These are phyloP conservation scores for Leccinum uliginosum DNA, from an alignment of 768 basidiomycete species.

Conservation along the genomic window DNA sequence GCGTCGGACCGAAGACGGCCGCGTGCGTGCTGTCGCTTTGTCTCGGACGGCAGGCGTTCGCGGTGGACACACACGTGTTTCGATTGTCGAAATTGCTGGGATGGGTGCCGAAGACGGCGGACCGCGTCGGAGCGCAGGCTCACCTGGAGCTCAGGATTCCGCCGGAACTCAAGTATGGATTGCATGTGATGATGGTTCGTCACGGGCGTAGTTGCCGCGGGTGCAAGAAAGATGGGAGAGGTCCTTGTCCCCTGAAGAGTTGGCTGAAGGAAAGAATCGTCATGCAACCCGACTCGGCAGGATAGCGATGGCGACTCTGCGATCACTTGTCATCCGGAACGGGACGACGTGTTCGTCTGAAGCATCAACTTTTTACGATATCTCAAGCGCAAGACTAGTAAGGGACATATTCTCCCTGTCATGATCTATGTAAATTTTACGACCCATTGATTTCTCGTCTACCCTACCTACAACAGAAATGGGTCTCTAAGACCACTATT, in stretches of 20 bases:
- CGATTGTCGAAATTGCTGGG: constrained; percentile 44
- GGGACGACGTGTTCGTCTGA: constrained; percentile 3
- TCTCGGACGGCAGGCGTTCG: constrained; percentile 55
- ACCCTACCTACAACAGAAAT: no score
- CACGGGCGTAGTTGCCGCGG: constrained; percentile 54
- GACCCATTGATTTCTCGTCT: not conserved
- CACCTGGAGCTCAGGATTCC: constrained; percentile 55
- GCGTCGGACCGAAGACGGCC: constrained; percentile 63
- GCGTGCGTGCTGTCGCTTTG: constrained; percentile 61
- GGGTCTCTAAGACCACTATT: no score
- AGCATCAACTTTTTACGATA: not conserved
- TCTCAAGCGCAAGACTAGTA: not conserved
- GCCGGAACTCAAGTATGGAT: constrained; percentile 48
- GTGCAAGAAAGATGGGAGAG: constrained; percentile 40
- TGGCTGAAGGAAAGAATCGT: constrained; percentile 30
- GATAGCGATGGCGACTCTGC: not conserved
- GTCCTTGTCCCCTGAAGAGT: constrained; percentile 33
- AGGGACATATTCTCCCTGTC: constrained; percentile 4
- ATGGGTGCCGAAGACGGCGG: constrained; percentile 40
- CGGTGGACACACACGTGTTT: constrained; percentile 63
- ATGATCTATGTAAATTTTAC: not conserved
- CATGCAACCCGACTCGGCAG: constrained; percentile 17
- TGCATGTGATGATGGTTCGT: constrained; percentile 57
- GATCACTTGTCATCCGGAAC: constrained; percentile 23
- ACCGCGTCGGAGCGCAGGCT: constrained; percentile 52